Evolutionary conservation across 2,329 filamentous ascomycete species (phyloP).

Genomic region (Microdochium trichocladiopsis): DNA sequence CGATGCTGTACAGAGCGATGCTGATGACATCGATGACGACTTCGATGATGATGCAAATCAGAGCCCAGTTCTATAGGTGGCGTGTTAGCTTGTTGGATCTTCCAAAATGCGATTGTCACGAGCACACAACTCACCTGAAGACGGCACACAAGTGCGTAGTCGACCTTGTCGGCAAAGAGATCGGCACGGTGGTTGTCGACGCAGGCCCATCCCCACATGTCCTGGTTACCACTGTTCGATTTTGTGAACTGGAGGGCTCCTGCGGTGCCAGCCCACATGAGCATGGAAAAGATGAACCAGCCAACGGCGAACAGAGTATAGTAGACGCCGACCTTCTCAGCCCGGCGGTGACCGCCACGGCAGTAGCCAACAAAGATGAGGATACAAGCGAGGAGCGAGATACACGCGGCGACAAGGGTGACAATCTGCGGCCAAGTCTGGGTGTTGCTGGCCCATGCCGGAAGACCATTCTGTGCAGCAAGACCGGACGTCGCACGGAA

Average conservation of each 20-base stretch:
- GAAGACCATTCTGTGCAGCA: conserved; percentile 69
- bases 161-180: conserved; percentile 71
- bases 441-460: conserved; percentile 75
- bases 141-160: conserved; percentile 87
- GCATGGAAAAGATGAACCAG: conserved; percentile 88
- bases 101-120: neutral
- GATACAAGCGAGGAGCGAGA: conserved; percentile 76
- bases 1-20: conserved; percentile 85
- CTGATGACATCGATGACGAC: conserved; percentile 87
- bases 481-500: conserved; percentile 82
- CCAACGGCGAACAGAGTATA: conserved; percentile 90
- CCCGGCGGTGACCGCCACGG: conserved; percentile 77
- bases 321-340: conserved; percentile 90
- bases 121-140: conserved; percentile 54
- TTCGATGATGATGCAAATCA: conserved; percentile 97
- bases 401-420: conserved; percentile 68
- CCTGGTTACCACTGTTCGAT: conserved; percentile 67
- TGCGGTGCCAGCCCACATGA: conserved; percentile 87
- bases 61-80: conserved; percentile 72
- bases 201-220: conserved; percentile 99
- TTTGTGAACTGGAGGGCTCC: conserved; percentile 75
- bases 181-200: conserved; percentile 76
- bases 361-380: conserved; percentile 80
- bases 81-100: conserved; percentile 13
- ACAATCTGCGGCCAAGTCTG: conserved; percentile 85